Conservation (phyloP, 1,139 yeast genomes). For the Candida glucosophila region DNA sequence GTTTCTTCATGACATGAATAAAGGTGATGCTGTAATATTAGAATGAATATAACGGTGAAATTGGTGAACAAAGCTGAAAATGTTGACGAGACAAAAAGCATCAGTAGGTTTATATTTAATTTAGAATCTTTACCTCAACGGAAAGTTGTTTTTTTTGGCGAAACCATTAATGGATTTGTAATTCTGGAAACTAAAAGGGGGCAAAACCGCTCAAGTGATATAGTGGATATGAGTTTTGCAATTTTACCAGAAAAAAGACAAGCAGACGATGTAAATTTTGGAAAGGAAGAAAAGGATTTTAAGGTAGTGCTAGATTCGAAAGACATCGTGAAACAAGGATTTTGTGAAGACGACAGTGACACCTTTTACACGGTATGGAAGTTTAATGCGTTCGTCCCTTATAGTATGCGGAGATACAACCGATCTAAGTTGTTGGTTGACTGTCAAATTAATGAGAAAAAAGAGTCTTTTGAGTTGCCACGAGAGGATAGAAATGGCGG, state of each 20-base stretch:
- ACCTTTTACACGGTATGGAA: constrained; percentile 18
- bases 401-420: constrained; percentile 10
- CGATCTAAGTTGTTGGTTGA: constrained; percentile 21
- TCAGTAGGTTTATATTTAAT: constrained; percentile 4
- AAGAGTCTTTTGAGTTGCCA: constrained; percentile 1
- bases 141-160: constrained; percentile 27
- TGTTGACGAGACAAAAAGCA: constrained; percentile 2
- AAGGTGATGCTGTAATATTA: too few relatives aligned
- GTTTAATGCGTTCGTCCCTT: constrained; percentile 25
- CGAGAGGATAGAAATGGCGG: constrained; percentile 2
- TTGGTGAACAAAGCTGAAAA: constrained; percentile 4
- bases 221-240: too few relatives aligned
- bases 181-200: constrained; percentile 11
- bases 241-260: too few relatives aligned
- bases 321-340: constrained; percentile 4
- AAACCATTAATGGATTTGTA: constrained; percentile 26
- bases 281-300: too few relatives aligned
- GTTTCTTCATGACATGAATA: too few relatives aligned
- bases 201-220: too few relatives aligned
- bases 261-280: too few relatives aligned
- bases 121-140: constrained; percentile 2
- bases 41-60: constrained; percentile 7
- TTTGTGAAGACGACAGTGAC: constrained; percentile 8
- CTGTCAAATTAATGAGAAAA: constrained; percentile 14
- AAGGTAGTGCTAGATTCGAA: too few relatives aligned